These are phyloP conservation scores for Rhodotorula sp. DNA, from an alignment of 1,284 basidiomycete species.

Conservation along the genomic window DNA sequence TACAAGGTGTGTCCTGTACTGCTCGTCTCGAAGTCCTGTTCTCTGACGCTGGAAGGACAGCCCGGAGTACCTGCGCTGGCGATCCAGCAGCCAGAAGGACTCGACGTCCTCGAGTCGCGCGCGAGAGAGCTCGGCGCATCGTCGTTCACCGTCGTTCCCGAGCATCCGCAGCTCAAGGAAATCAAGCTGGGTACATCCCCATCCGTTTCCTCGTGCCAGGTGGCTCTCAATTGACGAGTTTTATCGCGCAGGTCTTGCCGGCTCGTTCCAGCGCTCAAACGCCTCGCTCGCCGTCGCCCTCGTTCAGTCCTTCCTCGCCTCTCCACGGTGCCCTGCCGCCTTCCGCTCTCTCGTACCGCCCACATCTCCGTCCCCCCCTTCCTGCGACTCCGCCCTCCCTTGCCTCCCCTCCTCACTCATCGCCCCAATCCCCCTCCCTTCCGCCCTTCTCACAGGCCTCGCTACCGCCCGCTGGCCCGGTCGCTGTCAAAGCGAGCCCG, in stretches of 20 bases:
- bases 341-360: conserved; percentile 45
- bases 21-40: neutral
- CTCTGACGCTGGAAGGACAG: conserved; percentile 49
- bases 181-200: conserved; percentile 63
- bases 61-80: conserved; percentile 79
- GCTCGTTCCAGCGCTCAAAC: conserved; percentile 86
- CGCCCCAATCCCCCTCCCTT: conserved; percentile 52
- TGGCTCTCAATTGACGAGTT: neutral
- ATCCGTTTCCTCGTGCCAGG: neutral
- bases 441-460: conserved; percentile 63
- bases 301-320: conserved; percentile 65
- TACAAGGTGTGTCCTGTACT: conserved; percentile 65
- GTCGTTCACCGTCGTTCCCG: conserved; percentile 62
- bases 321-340: conserved; percentile 44
- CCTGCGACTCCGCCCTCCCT: neutral
- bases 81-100: conserved; percentile 72
- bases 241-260: conserved; percentile 68
- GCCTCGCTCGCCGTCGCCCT: conserved; percentile 82
- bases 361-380: conserved; percentile 18
- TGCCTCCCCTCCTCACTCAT: conserved; percentile 15
- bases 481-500: conserved; percentile 81
- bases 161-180: conserved; percentile 55
- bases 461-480: conserved; percentile 84
- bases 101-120: conserved; percentile 64
- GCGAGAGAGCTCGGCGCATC: conserved; percentile 70